Base-by-base conservation (phyloP, 1,139 yeast genomes). In the Suhomyces bokatorum region DNA sequence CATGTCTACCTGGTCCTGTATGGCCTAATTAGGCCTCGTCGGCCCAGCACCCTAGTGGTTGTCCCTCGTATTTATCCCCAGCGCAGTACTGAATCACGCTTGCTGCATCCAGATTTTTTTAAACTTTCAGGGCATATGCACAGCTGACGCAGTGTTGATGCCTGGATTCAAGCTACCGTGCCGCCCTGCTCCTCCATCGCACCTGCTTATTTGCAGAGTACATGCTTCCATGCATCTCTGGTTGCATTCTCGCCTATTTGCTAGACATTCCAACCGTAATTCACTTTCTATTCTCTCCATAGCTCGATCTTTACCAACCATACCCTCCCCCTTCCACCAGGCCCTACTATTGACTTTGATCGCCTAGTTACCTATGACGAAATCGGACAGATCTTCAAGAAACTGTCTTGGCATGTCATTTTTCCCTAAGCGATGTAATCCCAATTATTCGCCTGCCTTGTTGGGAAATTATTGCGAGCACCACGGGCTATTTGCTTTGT, bases 321-420 rank as follows among this genome's bases (percentile, higher is more conserved):
- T 11, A 27, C 14, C 27, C 15, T 20, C 14, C 10, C n/a, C 30
- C 30, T 28, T 4, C 35, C 13, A 11, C 27, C 6, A 20, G 24
- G 24, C 8, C 24, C 9, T 5, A 20, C 24, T 20, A 20, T 5
- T 20, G 9, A 20, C 6, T 7, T 20, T 20, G 6, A 20, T 20
- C 24, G 9, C 24, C 24, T 20, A 20, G 24, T 20, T 32, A 20
- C 27, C 13, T 32, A 34, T 34, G 36, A 34, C 36, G 36, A 26
- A 17, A 34, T 34, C 26, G 15, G 17, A 24, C 26, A 9, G 24
- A 16, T 26, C 26, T 3, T 14, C 24, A n/a, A n/a, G 36, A 22
- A 34, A 22, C 26, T 34, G 36, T 27, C 36, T 34, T 22, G 36
- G 36, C 36, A 34, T 24, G 16, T 33, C 36, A 24, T 20, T 14